phyloP scores from a whole-genome alignment of 2,329 filamentous ascomycete genomes.

The Fonsecaea multimorphosa region DNA sequence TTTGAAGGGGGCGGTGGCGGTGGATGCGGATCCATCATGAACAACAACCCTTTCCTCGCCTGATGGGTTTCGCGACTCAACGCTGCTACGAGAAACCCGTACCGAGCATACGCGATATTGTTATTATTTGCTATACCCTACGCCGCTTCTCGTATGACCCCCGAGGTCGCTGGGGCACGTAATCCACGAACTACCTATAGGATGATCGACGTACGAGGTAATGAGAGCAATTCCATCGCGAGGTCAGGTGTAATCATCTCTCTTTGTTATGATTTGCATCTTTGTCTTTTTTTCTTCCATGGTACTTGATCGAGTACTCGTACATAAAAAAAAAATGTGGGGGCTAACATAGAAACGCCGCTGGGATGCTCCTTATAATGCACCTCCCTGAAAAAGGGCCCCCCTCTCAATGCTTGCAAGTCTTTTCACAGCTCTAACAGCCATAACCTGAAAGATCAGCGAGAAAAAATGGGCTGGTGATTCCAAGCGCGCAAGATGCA shows the following conservation, averaged over 20 bases:
- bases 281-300: not conserved
- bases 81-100: too few species aligned
- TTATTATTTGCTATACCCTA: too few species aligned
- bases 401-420: not conserved
- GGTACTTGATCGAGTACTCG: not conserved
- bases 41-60: not conserved
- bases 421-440: not conserved
- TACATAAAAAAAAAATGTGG: not conserved
- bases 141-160: too few species aligned
- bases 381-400: not conserved
- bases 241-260: not conserved
- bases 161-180: too few species aligned
- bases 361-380: not conserved
- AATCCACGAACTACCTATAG: too few species aligned
- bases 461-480: slow-evolving; percentile 5
- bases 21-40: too few species aligned
- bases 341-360: not conserved
- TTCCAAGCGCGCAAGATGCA: slow-evolving; percentile 18
- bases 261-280: not conserved
- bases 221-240: too few species aligned
- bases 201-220: too few species aligned
- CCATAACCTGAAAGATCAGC: slow-evolving; percentile 2
- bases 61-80: not conserved
- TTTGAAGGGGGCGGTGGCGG: not conserved
- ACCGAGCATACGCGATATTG: too few species aligned